phyloP scores from a whole-genome alignment of 257 asterid genomes.

The Rubia yunnanensis region DNA sequence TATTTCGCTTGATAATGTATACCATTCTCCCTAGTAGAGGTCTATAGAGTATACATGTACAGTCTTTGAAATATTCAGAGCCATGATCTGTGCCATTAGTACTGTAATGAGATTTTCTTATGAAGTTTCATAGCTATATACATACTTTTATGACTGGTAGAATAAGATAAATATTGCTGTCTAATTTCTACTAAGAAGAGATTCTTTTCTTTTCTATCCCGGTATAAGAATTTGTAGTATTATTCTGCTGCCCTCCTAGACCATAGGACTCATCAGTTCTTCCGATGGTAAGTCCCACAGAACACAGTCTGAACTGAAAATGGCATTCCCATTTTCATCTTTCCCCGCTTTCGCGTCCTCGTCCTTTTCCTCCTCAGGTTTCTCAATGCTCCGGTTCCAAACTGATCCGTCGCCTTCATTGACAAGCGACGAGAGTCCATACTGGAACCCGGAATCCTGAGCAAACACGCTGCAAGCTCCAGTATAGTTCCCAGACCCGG shows the following conservation, averaged over 20 bases:
- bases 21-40: constrained; percentile 6
- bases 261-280: constrained; percentile 59
- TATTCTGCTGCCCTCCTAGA: constrained; percentile 6
- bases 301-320: constrained; percentile 56
- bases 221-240: not conserved
- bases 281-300: constrained; percentile 74
- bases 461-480: constrained; percentile 29
- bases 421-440: constrained; percentile 35
- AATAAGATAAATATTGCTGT: not conserved
- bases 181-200: not conserved
- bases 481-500: constrained; percentile 24
- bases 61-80: constrained; percentile 1
- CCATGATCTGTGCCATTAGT: not conserved
- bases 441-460: constrained; percentile 40
- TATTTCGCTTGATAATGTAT: constrained; percentile 63
- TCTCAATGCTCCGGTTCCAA: constrained; percentile 54
- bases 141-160: constrained; percentile 3
- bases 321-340: constrained; percentile 31
- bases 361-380: constrained; percentile 31
- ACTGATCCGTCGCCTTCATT: constrained; percentile 41
- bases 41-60: constrained; percentile 7
- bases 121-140: constrained; percentile 6
- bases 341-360: constrained; percentile 29
- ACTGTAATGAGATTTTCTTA: constrained; percentile 6
- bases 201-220: not conserved